Conservation (phyloP, 179 eudicot species). For the Pouteria campechiana region DNA sequence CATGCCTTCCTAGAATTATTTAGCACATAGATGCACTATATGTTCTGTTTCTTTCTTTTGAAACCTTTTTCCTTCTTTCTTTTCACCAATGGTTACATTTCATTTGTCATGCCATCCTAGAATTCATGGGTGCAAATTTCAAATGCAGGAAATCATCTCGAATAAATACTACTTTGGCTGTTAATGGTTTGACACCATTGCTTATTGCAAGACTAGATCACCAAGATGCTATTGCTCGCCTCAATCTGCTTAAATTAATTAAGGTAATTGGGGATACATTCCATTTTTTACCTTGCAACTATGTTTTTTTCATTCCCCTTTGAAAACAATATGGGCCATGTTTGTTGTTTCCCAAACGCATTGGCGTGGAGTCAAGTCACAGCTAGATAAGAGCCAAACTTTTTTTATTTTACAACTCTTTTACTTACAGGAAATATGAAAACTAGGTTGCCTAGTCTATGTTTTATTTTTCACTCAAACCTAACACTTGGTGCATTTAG, state of each 20-base stretch:
- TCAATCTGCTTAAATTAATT: conserved; percentile 83
- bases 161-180: conserved; percentile 90
- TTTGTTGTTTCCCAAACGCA: too few species aligned
- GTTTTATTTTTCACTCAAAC: too few species aligned
- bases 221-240: conserved; percentile 98
- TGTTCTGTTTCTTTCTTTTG: neutral
- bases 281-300: too few species aligned
- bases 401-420: too few species aligned
- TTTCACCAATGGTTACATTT: neutral
- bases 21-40: neutral
- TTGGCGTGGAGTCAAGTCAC: too few species aligned
- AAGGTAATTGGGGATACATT: too few species aligned
- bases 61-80: neutral
- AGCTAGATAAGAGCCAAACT: too few species aligned
- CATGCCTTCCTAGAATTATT: neutral
- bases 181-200: conserved; percentile 88
- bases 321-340: too few species aligned
- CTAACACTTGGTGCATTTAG: too few species aligned
- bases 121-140: neutral
- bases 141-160: conserved; percentile 85
- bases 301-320: too few species aligned
- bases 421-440: too few species aligned
- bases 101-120: conserved; percentile 1
- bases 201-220: conserved; percentile 91
- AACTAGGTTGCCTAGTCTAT: too few species aligned